phyloP scores from a whole-genome alignment of 176 grass and related monocot genomes.

The Aechmea fasciata region DNA sequence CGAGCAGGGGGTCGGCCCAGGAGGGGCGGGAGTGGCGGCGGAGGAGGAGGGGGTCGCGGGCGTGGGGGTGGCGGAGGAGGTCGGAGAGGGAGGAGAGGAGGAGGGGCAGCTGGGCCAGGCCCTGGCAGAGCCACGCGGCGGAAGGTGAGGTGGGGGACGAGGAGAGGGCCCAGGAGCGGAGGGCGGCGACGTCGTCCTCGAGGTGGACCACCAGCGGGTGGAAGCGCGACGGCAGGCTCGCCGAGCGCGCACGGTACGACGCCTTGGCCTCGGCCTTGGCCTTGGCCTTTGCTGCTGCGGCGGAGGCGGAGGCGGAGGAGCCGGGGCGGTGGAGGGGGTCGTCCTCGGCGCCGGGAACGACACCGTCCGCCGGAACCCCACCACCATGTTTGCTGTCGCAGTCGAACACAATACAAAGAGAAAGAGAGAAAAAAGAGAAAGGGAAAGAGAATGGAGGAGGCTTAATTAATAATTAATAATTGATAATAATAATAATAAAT shows the following conservation, averaged over 20 bases:
- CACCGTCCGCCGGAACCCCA: conserved; percentile 44
- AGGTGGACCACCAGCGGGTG: conserved; percentile 60
- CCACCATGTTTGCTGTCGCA: conserved; percentile 7
- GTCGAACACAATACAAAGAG: too few relatives aligned
- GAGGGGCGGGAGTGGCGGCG: conserved; percentile 16
- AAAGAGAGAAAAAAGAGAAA: too few relatives aligned
- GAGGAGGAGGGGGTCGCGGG: conserved; percentile 43
- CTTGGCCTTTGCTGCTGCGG: too few relatives aligned
- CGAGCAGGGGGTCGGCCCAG: conserved; percentile 35
- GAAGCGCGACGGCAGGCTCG: conserved; percentile 70
- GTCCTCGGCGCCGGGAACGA: conserved; percentile 37
- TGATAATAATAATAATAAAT: too few relatives aligned
- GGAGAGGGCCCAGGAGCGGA: conserved; percentile 29
- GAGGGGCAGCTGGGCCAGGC: conserved; percentile 19
- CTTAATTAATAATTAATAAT: too few relatives aligned
- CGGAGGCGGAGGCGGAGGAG: conserved; percentile 28
- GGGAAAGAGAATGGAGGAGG: too few relatives aligned
- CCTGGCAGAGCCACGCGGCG: conserved; percentile 26
- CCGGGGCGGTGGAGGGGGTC: neutral
- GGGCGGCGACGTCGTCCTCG: conserved; percentile 54
- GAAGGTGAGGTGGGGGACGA: neutral
- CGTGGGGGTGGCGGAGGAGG: conserved; percentile 58
- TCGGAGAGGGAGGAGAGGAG: conserved; percentile 46
- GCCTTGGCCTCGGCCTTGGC: too few relatives aligned
- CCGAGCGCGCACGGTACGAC: conserved; percentile 43